phyloP scores from a whole-genome alignment of 495 filamentous ascomycete species.

The Penicillium macrosclerotiorum region DNA sequence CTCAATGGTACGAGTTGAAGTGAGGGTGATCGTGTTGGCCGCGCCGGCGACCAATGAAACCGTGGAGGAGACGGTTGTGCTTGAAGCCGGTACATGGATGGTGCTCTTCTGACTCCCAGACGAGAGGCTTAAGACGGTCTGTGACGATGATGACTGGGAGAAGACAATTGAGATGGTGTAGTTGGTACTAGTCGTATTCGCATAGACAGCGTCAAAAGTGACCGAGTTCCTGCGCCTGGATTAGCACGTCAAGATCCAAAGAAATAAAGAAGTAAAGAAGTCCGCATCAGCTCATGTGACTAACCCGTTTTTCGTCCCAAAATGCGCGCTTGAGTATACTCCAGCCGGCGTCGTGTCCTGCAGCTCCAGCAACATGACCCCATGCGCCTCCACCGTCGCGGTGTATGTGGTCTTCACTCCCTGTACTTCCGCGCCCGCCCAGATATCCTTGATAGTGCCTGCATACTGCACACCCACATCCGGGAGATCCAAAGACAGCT shows the following conservation, averaged over 20 bases:
- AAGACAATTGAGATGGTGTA: constrained; percentile 31
- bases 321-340: constrained; percentile 17
- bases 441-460: constrained; percentile 39
- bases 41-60: constrained; percentile 29
- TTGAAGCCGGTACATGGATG: constrained; percentile 11
- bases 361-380: constrained; percentile 43
- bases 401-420: constrained; percentile 39
- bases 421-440: constrained; percentile 28
- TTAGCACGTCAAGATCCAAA: not conserved
- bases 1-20: constrained; percentile 12
- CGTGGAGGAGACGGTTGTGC: constrained; percentile 8
- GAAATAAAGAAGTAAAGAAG: too few species aligned
- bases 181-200: constrained; percentile 31
- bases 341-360: constrained; percentile 30
- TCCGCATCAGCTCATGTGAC: too few species aligned
- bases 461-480: constrained; percentile 43
- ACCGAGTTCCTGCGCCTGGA: constrained; percentile 8
- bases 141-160: not conserved
- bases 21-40: constrained; percentile 31
- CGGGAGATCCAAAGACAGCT: constrained; percentile 36
- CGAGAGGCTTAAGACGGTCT: constrained; percentile 10
- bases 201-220: constrained; percentile 35
- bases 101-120: constrained; percentile 4
- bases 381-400: constrained; percentile 37
- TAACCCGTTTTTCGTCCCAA: constrained; percentile 23